phyloP scores from a whole-genome alignment of 495 filamentous ascomycete species.

The Aspergillus incahuasiensis region DNA sequence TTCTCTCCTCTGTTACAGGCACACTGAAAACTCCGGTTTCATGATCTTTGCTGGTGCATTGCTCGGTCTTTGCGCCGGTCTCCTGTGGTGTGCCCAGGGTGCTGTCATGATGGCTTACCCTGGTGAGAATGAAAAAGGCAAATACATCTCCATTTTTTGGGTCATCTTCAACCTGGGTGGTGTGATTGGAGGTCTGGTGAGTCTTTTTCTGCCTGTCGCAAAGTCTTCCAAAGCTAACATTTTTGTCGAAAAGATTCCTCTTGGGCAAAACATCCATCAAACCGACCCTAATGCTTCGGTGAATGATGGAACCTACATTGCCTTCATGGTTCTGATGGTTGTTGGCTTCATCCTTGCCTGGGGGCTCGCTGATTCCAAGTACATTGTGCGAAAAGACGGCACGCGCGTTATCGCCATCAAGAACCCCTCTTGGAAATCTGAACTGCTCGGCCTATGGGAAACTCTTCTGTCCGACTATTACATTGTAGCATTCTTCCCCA shows the following conservation, averaged over 20 bases:
- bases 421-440: conserved; percentile 74
- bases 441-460: conserved; percentile 73
- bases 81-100: conserved; percentile 90
- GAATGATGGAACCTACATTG: conserved; percentile 83
- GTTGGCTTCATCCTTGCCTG: conserved; percentile 68
- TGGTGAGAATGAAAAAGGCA: conserved; percentile 72
- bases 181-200: conserved; percentile 79
- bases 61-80: conserved; percentile 71
- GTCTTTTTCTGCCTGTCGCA: conserved; percentile 6
- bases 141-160: conserved; percentile 90
- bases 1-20: conserved; percentile 76
- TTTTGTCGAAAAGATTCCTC: conserved; percentile 53
- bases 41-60: conserved; percentile 55
- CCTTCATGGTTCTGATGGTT: conserved; percentile 84
- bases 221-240: neutral
- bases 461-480: conserved; percentile 69
- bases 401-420: conserved; percentile 82
- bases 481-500: conserved; percentile 80
- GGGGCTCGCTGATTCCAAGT: conserved; percentile 68
- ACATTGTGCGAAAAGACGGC: conserved; percentile 75
- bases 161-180: conserved; percentile 92
- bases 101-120: conserved; percentile 97
- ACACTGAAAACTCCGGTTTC: conserved; percentile 60
- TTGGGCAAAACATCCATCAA: conserved; percentile 72
- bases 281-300: conserved; percentile 54